Evolutionary conservation across 805 yeast species (phyloP).

Genomic region (Starmerella apis): DNA sequence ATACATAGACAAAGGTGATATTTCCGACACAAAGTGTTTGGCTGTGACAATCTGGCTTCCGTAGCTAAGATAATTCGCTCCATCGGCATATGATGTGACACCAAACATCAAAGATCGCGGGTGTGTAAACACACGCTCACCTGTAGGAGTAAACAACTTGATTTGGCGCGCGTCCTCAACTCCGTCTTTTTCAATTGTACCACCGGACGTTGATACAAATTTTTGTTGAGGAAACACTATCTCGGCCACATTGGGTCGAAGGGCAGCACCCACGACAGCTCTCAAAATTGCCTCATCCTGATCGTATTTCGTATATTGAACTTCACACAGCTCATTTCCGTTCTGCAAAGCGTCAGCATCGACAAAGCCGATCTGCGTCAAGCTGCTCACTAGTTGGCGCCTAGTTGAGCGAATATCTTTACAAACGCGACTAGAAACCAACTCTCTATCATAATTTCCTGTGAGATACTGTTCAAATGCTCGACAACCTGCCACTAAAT

Average conservation of each 20-base stretch:
- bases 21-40: slow-evolving; percentile 58
- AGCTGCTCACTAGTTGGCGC: slow-evolving; percentile 55
- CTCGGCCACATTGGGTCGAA: slow-evolving; percentile 72
- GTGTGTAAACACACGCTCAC: slow-evolving; percentile 67
- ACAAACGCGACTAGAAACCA: slow-evolving; percentile 34
- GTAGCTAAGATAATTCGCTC: slow-evolving; percentile 48
- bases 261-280: slow-evolving; percentile 66
- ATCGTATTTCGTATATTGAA: slow-evolving; percentile 34
- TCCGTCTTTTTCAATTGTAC: slow-evolving; percentile 55
- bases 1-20: slow-evolving; percentile 69
- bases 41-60: slow-evolving; percentile 47
- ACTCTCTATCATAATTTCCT: slow-evolving; percentile 2
- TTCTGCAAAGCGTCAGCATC: slow-evolving; percentile 33
- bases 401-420: slow-evolving; percentile 64
- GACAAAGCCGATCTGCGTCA: slow-evolving; percentile 69
- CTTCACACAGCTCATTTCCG: background rate
- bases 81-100: slow-evolving; percentile 33
- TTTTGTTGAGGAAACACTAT: slow-evolving; percentile 76
- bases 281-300: slow-evolving; percentile 47
- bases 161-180: slow-evolving; percentile 71
- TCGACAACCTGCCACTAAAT: slow-evolving; percentile 54
- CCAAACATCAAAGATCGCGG: slow-evolving; percentile 73
- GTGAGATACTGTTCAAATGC: slow-evolving; percentile 45
- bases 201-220: slow-evolving; percentile 55
- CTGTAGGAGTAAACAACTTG: slow-evolving; percentile 63